Evolutionary conservation across 78 protist species (phyloP).

Genomic region (Pigoraptor vietnamica): DNA sequence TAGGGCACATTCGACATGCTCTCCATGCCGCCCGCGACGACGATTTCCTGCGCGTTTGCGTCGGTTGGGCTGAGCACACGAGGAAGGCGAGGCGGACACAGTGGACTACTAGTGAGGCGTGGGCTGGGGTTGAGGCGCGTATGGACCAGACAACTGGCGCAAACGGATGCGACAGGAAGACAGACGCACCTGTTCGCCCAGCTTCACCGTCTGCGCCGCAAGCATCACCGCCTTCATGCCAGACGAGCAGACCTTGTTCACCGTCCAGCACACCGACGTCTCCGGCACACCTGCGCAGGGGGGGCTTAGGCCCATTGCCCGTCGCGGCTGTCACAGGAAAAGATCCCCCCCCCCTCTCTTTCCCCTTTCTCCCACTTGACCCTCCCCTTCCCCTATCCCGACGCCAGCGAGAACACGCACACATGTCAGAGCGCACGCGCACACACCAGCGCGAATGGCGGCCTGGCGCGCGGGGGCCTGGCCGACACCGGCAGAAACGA

Average conservation of each 20-base stretch:
- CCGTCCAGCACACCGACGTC: slow-evolving; percentile 27
- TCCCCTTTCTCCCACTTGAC: too few species aligned
- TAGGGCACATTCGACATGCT: slow-evolving; percentile 92
- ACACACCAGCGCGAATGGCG: slow-evolving; percentile 19
- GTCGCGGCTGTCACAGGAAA: too few species aligned
- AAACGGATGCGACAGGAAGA: too few species aligned
- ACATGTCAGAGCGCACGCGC: not conserved
- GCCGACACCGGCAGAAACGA: slow-evolving; percentile 60
- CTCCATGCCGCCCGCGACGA: slow-evolving; percentile 96
- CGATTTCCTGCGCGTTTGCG: slow-evolving; percentile 34
- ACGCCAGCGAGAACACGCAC: not conserved
- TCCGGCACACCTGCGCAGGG: not conserved
- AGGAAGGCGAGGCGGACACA: not conserved
- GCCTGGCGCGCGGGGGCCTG: slow-evolving; percentile 91
- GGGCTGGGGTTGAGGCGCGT: too few species aligned
- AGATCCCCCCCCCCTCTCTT: too few species aligned
- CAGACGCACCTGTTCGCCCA: slow-evolving; percentile 56
- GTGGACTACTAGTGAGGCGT: too few species aligned
- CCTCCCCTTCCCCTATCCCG: too few species aligned
- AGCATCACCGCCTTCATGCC: slow-evolving; percentile 92
- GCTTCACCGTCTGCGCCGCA: slow-evolving; percentile 79
- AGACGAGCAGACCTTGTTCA: slow-evolving; percentile 94
- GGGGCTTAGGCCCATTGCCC: not conserved
- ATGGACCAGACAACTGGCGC: too few species aligned
- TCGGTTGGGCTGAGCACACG: too few species aligned